These are phyloP conservation scores for Rostrohypoxylon terebratum DNA, from an alignment of 495 filamentous ascomycete species.

Conservation along the genomic window DNA sequence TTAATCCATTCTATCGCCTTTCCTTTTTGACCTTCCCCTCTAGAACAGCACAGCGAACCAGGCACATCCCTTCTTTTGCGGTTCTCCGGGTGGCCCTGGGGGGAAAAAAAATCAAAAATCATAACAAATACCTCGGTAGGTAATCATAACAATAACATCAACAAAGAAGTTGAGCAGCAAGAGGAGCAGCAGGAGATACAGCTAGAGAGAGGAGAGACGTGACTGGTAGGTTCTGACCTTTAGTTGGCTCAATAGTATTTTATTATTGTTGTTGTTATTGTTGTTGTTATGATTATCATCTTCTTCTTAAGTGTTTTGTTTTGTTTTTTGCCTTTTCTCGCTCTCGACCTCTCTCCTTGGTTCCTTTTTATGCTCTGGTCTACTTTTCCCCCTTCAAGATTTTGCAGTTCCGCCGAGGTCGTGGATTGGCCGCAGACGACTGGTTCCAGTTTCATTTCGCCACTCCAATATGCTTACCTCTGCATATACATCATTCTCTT, in stretches of 20 bases:
- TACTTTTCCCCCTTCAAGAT: conserved; percentile 26
- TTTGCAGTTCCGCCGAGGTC: conserved; percentile 49
- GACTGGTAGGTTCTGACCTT: conserved; percentile 48
- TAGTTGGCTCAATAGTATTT: conserved; percentile 36
- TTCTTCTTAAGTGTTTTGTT: no score
- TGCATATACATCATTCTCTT: conserved; percentile 58
- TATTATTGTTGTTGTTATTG: not conserved
- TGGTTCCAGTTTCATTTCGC: conserved; percentile 59
- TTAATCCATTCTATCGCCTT: conserved; percentile 24
- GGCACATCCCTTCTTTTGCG: conserved; percentile 54
- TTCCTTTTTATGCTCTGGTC: conserved; percentile 11
- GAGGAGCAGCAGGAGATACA: not conserved
- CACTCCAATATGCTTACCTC: conserved; percentile 57
- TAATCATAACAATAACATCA: no score
- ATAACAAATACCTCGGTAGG: no score
- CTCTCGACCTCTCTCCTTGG: conserved; percentile 31
- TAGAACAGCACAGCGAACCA: conserved; percentile 49
- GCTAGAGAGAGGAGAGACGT: conserved; percentile 39
- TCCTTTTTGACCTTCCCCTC: conserved; percentile 43
- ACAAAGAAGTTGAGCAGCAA: no score
- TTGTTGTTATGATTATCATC: no score
- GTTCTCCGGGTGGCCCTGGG: conserved; percentile 30
- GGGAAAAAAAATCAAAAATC: not conserved
- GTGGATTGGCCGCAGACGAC: conserved; percentile 56
- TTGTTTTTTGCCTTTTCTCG: not conserved